These are phyloP conservation scores for Pinus tabuliformis DNA, from an alignment of 75 land plant species.

Conservation along the genomic window DNA sequence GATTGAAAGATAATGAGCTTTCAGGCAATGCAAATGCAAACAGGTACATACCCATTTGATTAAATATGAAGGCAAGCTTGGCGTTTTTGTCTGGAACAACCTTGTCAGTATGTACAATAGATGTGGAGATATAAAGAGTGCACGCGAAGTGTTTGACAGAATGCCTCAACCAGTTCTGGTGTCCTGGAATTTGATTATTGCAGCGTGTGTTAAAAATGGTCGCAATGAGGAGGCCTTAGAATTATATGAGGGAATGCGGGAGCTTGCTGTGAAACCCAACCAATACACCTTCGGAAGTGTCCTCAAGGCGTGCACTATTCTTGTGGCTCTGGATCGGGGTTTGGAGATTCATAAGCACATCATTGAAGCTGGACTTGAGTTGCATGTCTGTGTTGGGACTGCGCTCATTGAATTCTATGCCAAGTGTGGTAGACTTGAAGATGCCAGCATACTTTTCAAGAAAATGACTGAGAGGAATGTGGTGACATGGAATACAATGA, in stretches of 20 bases:
- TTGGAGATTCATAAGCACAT: neutral
- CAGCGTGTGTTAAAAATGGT: slow-evolving; percentile 8
- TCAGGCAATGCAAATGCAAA: no score
- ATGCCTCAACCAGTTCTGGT: slow-evolving; percentile 17
- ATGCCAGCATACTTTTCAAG: slow-evolving; percentile 12
- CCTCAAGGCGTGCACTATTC: slow-evolving; percentile 16
- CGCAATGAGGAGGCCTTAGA: slow-evolving; percentile 11
- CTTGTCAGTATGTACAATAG: slow-evolving; percentile 17
- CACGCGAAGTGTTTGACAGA: slow-evolving; percentile 11
- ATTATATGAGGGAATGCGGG: slow-evolving; percentile 4
- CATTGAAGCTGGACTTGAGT: slow-evolving; percentile 1
- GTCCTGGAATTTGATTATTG: slow-evolving; percentile 20
- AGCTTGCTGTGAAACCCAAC: slow-evolving; percentile 5
- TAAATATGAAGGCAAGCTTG: slow-evolving; percentile 8
- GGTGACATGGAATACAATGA: slow-evolving; percentile 22
- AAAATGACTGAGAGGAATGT: slow-evolving; percentile 12
- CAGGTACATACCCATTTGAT: neutral
- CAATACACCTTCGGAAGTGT: slow-evolving; percentile 5
- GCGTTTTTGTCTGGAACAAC: slow-evolving; percentile 9
- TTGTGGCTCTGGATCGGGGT: slow-evolving; percentile 7
- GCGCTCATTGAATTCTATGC: slow-evolving; percentile 26
- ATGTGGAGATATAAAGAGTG: slow-evolving; percentile 17
- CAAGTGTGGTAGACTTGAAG: slow-evolving; percentile 18
- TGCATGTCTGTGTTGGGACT: slow-evolving; percentile 12
- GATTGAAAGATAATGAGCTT: no score